Conservation (phyloP, 2,329 filamentous ascomycete genomes). For the Davidsoniella virescens region DNA sequence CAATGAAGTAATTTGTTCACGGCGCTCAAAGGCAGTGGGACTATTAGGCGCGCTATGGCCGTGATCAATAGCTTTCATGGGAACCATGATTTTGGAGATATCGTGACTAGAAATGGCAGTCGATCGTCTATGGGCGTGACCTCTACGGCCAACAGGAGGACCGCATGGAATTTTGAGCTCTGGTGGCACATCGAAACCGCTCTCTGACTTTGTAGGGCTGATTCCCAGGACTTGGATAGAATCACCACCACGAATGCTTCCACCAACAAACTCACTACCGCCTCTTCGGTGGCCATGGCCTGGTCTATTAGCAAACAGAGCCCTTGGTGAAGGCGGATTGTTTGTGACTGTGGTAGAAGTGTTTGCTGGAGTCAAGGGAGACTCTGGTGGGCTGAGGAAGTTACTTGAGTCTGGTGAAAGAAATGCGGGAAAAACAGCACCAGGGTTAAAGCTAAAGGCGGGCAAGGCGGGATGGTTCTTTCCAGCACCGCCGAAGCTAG, state of each 20-base stretch:
- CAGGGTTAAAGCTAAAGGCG: slow-evolving; percentile 40
- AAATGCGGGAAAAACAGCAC: slow-evolving; percentile 18
- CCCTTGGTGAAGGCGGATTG: slow-evolving; percentile 39
- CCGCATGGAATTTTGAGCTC: slow-evolving; percentile 34
- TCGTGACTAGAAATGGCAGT: slow-evolving; percentile 73
- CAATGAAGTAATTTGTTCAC: slow-evolving; percentile 10
- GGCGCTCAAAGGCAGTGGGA: slow-evolving; percentile 30
- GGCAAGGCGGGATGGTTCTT: slow-evolving; percentile 28
- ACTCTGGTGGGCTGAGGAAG: slow-evolving; percentile 38
- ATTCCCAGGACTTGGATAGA: slow-evolving; percentile 47
- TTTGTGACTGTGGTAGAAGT: slow-evolving; percentile 18
- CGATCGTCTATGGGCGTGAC: slow-evolving; percentile 69
- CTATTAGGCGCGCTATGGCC: slow-evolving; percentile 50
- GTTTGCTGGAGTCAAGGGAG: slow-evolving; percentile 28
- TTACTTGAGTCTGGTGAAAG: slow-evolving; percentile 20
- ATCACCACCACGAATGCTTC: slow-evolving; percentile 43
- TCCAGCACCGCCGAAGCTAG: slow-evolving; percentile 6
- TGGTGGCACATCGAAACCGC: slow-evolving; percentile 37
- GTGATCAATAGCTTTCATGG: slow-evolving; percentile 25
- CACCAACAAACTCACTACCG: slow-evolving; percentile 75
- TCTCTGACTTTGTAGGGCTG: slow-evolving; percentile 50
- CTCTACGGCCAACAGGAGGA: slow-evolving; percentile 37
- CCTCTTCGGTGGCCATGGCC: slow-evolving; percentile 66
- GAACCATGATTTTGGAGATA: slow-evolving; percentile 50
- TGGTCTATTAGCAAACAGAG: slow-evolving; percentile 20